These are phyloP conservation scores for Eremothecium sinecaudum DNA, from an alignment of 1,139 yeast genomes.

Conservation along the genomic window DNA sequence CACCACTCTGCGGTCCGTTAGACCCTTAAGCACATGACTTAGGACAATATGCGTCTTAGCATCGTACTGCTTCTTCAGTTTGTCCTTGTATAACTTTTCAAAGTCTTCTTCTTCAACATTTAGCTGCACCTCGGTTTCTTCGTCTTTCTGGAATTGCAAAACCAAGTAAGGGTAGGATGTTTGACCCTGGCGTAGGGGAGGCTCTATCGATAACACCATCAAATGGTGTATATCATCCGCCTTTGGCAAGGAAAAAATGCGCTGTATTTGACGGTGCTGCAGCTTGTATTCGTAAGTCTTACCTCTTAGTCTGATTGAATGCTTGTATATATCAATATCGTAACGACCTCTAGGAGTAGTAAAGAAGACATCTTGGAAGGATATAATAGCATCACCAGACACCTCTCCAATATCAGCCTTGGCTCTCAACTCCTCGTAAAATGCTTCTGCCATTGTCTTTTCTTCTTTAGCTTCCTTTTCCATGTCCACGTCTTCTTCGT, in stretches of 20 bases:
- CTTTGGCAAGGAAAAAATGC: conserved; percentile 85
- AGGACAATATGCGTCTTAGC: conserved; percentile 85
- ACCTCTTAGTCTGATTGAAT: conserved; percentile 86
- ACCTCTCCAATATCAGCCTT: conserved; percentile 95
- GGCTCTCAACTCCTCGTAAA: conserved; percentile 85
- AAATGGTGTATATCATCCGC: conserved; percentile 90
- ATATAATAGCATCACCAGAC: conserved; percentile 94
- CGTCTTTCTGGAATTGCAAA: conserved; percentile 80
- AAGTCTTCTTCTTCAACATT: conserved; percentile 79
- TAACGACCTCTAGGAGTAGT: conserved; percentile 98
- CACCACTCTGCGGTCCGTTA: conserved; percentile 76
- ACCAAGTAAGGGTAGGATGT: conserved; percentile 91
- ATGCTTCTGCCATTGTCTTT: conserved; percentile 69
- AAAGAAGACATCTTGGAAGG: conserved; percentile 83
- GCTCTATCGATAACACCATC: conserved; percentile 83
- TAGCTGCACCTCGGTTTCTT: conserved; percentile 83
- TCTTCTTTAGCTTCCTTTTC: conserved; percentile 41
- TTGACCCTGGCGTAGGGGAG: conserved; percentile 91
- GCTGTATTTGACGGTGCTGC: conserved; percentile 81
- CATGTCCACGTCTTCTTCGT: conserved; percentile 34
- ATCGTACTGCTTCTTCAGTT: conserved; percentile 63
- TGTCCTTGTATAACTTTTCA: conserved; percentile 64
- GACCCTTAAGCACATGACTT: conserved; percentile 81
- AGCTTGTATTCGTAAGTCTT: conserved; percentile 96
- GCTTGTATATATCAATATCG: conserved; percentile 88